Evolutionary conservation across 345 rosid genomes (phyloP).

Genomic region (Rhodamnia rubescens): DNA sequence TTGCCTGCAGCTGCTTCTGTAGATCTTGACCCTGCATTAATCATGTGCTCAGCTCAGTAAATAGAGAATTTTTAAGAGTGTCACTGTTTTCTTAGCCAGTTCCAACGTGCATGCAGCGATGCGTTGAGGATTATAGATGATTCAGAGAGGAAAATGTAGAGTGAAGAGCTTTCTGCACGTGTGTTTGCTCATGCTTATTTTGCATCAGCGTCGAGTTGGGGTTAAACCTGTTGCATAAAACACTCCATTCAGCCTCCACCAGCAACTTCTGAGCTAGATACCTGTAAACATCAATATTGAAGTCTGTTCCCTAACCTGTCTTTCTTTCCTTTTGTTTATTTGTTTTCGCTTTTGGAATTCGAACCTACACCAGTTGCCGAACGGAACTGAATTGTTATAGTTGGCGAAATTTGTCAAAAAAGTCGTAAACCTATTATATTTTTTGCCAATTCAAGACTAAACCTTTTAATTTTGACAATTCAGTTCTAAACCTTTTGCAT

Average conservation of each 20-base stretch:
- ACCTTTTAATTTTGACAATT: no score
- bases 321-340: neutral
- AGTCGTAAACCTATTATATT: no score
- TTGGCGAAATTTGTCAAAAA: no score
- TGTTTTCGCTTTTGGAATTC: neutral
- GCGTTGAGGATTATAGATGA: neutral
- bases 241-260: neutral
- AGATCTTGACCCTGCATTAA: neutral
- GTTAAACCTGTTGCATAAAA: neutral
- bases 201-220: neutral
- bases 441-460: no score
- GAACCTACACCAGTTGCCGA: neutral
- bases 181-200: neutral
- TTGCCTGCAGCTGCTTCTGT: neutral
- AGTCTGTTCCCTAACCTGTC: neutral
- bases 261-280: neutral
- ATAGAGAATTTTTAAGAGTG: neutral
- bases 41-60: neutral
- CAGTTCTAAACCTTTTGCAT: no score
- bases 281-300: accelerated
- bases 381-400: neutral
- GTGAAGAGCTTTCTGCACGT: neutral
- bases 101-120: accelerated
- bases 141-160: neutral
- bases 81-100: neutral